phyloP scores from a whole-genome alignment of 257 asterid genomes.

The Gynochthodes officinalis region DNA sequence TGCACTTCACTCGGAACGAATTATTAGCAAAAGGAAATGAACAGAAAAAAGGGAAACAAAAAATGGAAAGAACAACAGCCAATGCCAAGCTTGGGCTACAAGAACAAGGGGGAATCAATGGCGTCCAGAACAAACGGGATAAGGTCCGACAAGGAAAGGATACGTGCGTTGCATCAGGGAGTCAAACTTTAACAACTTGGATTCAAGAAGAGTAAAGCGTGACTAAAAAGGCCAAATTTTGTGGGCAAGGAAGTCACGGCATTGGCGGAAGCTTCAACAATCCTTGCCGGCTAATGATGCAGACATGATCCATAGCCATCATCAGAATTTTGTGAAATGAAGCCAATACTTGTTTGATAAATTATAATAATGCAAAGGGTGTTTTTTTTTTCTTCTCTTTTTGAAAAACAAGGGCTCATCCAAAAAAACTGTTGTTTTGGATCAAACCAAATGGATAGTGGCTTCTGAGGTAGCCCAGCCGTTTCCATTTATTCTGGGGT shows the following conservation, averaged over 20 bases:
- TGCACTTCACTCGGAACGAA: too few species aligned
- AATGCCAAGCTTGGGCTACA: background rate
- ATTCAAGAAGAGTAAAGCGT: background rate
- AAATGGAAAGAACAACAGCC: background rate
- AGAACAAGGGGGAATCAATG: background rate
- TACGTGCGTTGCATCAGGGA: background rate
- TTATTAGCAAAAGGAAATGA: too few species aligned
- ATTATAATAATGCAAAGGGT: too few species aligned
- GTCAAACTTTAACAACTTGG: background rate
- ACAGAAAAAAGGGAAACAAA: too few species aligned
- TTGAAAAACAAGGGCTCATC: too few species aligned
- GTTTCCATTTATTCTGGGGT: too few species aligned
- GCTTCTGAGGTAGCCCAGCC: too few species aligned
- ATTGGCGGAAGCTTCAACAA: background rate
- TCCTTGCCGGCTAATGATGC: slow-evolving; percentile 1
- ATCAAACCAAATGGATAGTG: background rate
- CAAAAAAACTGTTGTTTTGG: background rate
- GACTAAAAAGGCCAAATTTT: background rate
- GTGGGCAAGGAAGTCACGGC: background rate
- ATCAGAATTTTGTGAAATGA: background rate
- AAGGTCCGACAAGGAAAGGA: background rate
- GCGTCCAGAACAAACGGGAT: background rate
- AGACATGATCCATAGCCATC: background rate
- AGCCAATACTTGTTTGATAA: background rate
- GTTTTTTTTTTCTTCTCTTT: too few species aligned